These are phyloP conservation scores for Hygrophorus russula DNA, from an alignment of 768 basidiomycete species.

Conservation along the genomic window DNA sequence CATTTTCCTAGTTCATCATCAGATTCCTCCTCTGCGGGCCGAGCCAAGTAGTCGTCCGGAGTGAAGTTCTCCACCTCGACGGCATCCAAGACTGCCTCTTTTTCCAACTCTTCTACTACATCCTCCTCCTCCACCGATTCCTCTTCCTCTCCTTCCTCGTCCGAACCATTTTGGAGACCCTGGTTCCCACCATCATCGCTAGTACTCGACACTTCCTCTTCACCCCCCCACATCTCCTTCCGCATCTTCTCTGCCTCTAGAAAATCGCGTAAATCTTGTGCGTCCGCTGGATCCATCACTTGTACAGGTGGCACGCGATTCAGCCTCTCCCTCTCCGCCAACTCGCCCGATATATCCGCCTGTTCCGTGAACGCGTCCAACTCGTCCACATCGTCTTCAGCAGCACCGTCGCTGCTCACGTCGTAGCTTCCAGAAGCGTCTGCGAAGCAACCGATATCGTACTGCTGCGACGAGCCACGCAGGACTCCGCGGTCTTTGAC, in stretches of 20 bases:
- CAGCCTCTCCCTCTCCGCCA: constrained; percentile 17
- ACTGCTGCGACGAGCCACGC: constrained; percentile 26
- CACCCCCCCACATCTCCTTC: constrained; percentile 36
- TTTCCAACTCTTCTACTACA: background rate
- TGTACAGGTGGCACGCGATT: constrained; percentile 30
- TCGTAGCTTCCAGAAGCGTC: constrained; percentile 25
- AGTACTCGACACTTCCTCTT: constrained; percentile 27
- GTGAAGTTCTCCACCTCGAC: background rate
- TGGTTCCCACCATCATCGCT: constrained; percentile 4
- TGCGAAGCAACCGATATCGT: constrained; percentile 42
- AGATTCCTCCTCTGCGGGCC: constrained; percentile 4
- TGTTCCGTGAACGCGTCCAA: constrained; percentile 37
- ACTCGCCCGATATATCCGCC: constrained; percentile 18
- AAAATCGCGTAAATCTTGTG: constrained; percentile 55
- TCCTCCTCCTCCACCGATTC: background rate
- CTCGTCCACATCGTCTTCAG: constrained; percentile 51
- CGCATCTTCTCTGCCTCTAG: constrained; percentile 49
- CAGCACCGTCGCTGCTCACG: constrained; percentile 38
- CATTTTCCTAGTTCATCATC: constrained; percentile 3
- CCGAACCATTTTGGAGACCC: constrained; percentile 2
- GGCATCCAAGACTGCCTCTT: background rate
- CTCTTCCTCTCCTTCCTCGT: background rate
- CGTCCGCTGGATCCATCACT: constrained; percentile 36
- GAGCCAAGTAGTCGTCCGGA: background rate
- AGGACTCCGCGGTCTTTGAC: constrained; percentile 64